Evolutionary conservation across 169 alveolate genomes (phyloP).

Genomic region (Cryptosporidium xiaoi): DNA sequence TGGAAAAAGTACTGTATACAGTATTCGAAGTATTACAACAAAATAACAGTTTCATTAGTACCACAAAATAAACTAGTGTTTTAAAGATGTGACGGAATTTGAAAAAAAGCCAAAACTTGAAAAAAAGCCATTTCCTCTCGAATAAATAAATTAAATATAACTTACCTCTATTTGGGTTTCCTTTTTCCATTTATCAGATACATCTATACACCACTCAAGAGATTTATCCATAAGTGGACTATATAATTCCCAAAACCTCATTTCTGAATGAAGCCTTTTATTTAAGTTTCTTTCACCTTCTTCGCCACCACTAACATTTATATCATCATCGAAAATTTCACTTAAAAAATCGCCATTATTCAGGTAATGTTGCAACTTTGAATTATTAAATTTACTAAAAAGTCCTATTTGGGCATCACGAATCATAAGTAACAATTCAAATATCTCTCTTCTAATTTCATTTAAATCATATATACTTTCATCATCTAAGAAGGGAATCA

Average conservation of each 20-base stretch:
- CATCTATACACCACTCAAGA: constrained; percentile 66
- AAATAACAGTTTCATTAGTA: too few relatives aligned
- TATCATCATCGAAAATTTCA: background rate
- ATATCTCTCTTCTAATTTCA: background rate
- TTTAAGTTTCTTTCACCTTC: background rate
- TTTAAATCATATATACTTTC: background rate
- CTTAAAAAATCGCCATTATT: background rate
- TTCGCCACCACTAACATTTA: background rate
- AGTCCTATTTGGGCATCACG: background rate
- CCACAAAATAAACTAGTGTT: too few relatives aligned
- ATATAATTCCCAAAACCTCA: constrained; percentile 37
- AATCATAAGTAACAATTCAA: constrained; percentile 2
- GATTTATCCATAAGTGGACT: constrained; percentile 9
- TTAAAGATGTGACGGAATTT: too few relatives aligned
- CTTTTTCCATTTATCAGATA: constrained; percentile 55
- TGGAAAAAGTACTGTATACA: too few relatives aligned
- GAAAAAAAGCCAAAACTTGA: too few relatives aligned
- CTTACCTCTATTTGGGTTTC: constrained; percentile 70
- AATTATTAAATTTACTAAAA: background rate
- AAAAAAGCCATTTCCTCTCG: too few relatives aligned
- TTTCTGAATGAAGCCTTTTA: constrained; percentile 25
- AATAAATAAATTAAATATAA: background rate
- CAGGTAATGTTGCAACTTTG: background rate
- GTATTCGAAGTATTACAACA: too few relatives aligned
- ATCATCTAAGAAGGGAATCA: constrained; percentile 8